Evolutionary conservation across 2,329 filamentous ascomycete genomes (phyloP), one percentile per base, ranked within the genome.

Genomic region (Arthroderma sp.): DNA sequence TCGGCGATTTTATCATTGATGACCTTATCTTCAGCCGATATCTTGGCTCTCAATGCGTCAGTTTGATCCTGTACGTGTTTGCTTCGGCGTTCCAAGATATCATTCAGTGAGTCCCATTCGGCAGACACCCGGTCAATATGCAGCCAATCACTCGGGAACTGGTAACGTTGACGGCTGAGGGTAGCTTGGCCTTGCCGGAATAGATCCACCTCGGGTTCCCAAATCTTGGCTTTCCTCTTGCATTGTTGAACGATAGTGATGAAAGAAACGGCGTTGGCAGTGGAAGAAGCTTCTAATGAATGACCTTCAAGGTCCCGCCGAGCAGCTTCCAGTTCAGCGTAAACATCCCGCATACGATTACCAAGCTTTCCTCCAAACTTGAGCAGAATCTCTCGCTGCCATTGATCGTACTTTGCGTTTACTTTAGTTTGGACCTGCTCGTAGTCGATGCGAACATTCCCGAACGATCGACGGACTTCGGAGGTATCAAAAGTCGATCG

Each of bases 381-480:
- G 54, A 84, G 77, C 33, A 96, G 72, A 45, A 98, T 94, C 53
- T 99, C 91, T 56, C 95, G 86, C 63, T 99, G 91, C 91, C 93
- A 98, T 63, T 96, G 89, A 60, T 99, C 93, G 60, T 98, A 99
- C 63, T 96, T 98, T 56, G 87, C 86, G 57, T 96, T 98, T 63
- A 99, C 91, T 65, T 94, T 95, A 46, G 89, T 86, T 65, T 98
- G 93, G 0, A 98, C 91, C 64, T 98, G 93, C 56, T 96, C 91
- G 58, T 98, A 98, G 62, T 98, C 89, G 57, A 99, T 87, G 3
- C 83, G 86, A 44, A 96, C 80, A 63, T 94, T 89, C 4, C 91
- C 91, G 60, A 99, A 98, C 1, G 83, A 83, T 34, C 85, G 83
- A 63, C 83, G 91, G 52, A 93, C 86, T 60, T 95, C 91, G 6